Evolutionary conservation across 108 stramenopile species (phyloP).

Genomic region (Parmales sp.): DNA sequence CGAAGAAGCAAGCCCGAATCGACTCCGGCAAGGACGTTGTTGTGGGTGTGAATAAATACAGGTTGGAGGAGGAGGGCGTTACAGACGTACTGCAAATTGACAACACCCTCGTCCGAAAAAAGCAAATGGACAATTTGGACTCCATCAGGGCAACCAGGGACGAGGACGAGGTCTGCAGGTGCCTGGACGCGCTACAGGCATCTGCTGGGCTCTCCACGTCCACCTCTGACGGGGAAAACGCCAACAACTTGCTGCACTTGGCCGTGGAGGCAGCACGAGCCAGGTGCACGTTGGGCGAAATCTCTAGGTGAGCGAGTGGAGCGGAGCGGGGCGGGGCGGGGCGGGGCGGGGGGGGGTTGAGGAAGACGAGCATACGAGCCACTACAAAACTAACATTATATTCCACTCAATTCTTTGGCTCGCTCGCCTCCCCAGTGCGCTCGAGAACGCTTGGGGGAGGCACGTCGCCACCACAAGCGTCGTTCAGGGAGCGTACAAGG

Average conservation of each 20-base stretch:
- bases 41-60: slow-evolving; percentile 97
- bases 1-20: slow-evolving; percentile 83
- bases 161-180: slow-evolving; percentile 32
- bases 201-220: slow-evolving; percentile 51
- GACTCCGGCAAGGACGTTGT: slow-evolving; percentile 72
- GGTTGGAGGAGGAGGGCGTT: slow-evolving; percentile 40
- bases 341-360: too few species aligned
- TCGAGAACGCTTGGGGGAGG: slow-evolving; percentile 90
- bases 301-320: too few species aligned
- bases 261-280: slow-evolving; percentile 82
- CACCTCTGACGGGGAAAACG: slow-evolving; percentile 66
- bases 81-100: slow-evolving; percentile 77
- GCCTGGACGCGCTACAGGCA: slow-evolving; percentile 50
- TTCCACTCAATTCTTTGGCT: too few species aligned
- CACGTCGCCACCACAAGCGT: slow-evolving; percentile 74
- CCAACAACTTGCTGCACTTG: slow-evolving; percentile 77
- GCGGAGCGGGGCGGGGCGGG: too few species aligned
- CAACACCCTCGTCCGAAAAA: slow-evolving; percentile 66
- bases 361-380: too few species aligned
- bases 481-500: slow-evolving; percentile 89
- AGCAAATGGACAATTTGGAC: slow-evolving; percentile 64
- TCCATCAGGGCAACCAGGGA: slow-evolving; percentile 62
- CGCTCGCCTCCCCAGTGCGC: too few species aligned
- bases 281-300: slow-evolving; percentile 88
- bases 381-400: too few species aligned